Conservation (phyloP, 306 rosid genomes). For the Rubus idaeus region DNA sequence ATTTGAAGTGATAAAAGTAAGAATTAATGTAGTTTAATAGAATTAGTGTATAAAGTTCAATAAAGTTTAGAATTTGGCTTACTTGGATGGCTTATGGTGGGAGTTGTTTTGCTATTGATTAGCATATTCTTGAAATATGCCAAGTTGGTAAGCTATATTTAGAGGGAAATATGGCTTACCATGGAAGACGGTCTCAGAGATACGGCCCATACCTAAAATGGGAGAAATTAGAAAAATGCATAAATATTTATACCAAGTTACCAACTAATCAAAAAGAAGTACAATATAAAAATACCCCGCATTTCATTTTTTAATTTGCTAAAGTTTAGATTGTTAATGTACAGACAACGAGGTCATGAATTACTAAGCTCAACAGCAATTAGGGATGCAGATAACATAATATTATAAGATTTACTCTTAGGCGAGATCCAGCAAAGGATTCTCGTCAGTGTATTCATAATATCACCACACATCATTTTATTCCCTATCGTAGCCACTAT, state of each 20-base stretch:
- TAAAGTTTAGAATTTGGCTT: too few species aligned
- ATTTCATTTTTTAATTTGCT: neutral
- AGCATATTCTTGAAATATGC: too few species aligned
- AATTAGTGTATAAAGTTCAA: too few species aligned
- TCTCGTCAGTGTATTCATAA: neutral
- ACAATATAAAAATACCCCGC: neutral
- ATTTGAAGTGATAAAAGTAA: too few species aligned
- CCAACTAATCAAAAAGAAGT: neutral
- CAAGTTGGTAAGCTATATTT: too few species aligned
- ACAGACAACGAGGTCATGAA: conserved; percentile 5
- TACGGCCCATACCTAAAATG: conserved; percentile 79
- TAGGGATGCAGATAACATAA: neutral
- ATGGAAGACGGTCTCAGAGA: too few species aligned
- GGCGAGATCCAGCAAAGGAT: neutral
- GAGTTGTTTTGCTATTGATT: too few species aligned
- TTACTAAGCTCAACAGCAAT: neutral
- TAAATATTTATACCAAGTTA: neutral
- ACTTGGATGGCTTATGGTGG: too few species aligned
- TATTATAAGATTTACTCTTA: neutral
- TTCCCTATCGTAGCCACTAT: neutral
- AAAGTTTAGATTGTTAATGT: neutral
- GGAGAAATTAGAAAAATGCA: conserved; percentile 20
- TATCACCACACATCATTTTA: neutral
- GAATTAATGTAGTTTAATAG: too few species aligned
- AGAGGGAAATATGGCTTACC: too few species aligned